Base-by-base conservation (phyloP, 2,329 filamentous ascomycete species). In the Lasiodiplodia sp. region DNA sequence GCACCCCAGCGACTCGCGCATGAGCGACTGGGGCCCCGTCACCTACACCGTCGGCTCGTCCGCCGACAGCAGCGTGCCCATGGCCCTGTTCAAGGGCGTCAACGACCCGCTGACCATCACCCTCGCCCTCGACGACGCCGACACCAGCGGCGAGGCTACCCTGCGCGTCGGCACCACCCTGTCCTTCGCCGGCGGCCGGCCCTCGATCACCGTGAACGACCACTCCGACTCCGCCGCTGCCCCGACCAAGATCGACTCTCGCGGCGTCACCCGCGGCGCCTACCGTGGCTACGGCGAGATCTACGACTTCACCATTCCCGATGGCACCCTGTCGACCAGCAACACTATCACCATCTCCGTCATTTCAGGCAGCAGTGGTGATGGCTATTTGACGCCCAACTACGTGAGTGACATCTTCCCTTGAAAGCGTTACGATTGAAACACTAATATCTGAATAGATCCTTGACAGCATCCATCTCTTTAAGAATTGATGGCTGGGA, bases 1-100 rank as follows among this genome's bases (percentile, higher is more conserved):
- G 89, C 89, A 92, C 75, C 89, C 89, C 3, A 87, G 86, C 4
- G 89, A 91, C 77, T 79, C 78, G 49, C 86, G 89, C 73, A 91
- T 91, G 89, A 78, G 81, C 31, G 81, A 80, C 68, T 91, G 89
- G 89, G 84, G 82, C 0, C 83, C 87, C 0, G 73, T 84, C 14
- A 90, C 88, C 0, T 90, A 89, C 78, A 89, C 86, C 2, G 85
- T 89, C 12, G 88, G 88, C 51, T 84, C 83, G 25, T 87, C 85
- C 28, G 75, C 79, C 6, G 74, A 84, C 1, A 78, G 79, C 4
- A 82, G 85, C 69, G 89, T 91, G 74, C 88, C 89, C 53, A 91
- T 91, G 89, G 89, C 89, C 0, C 76, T 90, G 31, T 89, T 89
- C 79, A 87, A 89, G 76, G 77, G 76, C 28, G 84, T 86, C 68